Evolutionary conservation across 306 rosid genomes (phyloP).

Genomic region (Glycine soja): DNA sequence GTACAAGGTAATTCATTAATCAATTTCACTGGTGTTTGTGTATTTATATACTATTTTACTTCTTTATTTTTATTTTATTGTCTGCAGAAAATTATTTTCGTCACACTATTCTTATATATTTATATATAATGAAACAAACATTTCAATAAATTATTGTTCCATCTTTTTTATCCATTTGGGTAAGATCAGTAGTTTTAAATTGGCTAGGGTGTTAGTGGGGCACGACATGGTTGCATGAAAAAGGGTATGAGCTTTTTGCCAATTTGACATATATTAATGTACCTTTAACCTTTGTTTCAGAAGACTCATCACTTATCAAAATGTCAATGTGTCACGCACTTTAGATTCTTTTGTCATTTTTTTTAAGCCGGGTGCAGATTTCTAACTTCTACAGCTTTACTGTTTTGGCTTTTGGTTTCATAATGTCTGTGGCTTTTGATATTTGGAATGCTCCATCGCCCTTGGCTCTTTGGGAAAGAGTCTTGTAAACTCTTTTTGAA

Average conservation of each 20-base stretch:
- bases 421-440: too few relatives aligned
- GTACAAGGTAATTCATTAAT: slow-evolving; percentile 58
- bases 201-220: slow-evolving; percentile 1
- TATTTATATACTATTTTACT: too few relatives aligned
- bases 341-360: too few relatives aligned
- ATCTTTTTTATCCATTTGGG: neutral
- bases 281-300: neutral
- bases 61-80: too few relatives aligned
- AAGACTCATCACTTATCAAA: too few relatives aligned
- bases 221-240: slow-evolving; percentile 30
- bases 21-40: neutral
- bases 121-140: neutral
- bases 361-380: neutral
- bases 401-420: too few relatives aligned
- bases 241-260: slow-evolving; percentile 18
- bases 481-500: too few relatives aligned
- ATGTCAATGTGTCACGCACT: too few relatives aligned
- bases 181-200: neutral
- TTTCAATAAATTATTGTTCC: neutral
- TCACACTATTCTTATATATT: neutral
- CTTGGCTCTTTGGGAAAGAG: too few relatives aligned
- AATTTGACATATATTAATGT: neutral
- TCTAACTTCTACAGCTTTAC: neutral
- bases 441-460: too few relatives aligned
- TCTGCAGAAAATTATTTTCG: too few relatives aligned